Percentiles rank a stretch among this genome's conserved stretches.
Evolutionary conservation across 495 filamentous ascomycete genomes (phyloP).

Genomic region (Podospora sp.): DNA sequence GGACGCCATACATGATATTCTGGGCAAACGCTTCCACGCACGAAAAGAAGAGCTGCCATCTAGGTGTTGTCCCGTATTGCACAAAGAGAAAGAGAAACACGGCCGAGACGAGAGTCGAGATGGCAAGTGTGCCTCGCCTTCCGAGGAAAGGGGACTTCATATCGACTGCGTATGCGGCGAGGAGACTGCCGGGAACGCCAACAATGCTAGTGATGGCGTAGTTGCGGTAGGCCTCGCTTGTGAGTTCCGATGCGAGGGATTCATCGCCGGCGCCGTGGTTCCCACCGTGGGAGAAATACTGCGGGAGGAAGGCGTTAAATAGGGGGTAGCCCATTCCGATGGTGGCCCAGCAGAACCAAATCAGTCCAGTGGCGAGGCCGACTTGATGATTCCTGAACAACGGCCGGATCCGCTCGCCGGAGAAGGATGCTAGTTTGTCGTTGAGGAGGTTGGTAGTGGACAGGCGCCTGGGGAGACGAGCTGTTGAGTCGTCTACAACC

Average conservation of each 20-base stretch:
- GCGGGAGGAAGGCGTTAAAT: slow-evolving; percentile 84
- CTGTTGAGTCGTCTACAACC: slow-evolving; percentile 44
- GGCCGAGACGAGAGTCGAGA: slow-evolving; percentile 69
- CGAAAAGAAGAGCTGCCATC: slow-evolving; percentile 69
- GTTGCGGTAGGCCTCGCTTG: slow-evolving; percentile 64
- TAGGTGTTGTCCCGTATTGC: slow-evolving; percentile 60
- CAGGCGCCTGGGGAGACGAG: slow-evolving; percentile 27
- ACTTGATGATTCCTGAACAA: slow-evolving; percentile 53
- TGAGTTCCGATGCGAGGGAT: slow-evolving; percentile 25
- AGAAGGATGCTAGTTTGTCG: slow-evolving; percentile 45
- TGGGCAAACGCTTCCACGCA: slow-evolving; percentile 75
- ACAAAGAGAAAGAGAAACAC: slow-evolving; percentile 68
- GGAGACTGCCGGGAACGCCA: slow-evolving; percentile 71
- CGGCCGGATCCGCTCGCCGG: slow-evolving; percentile 47
- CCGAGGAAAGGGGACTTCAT: slow-evolving; percentile 64
- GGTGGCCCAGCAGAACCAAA: slow-evolving; percentile 61
- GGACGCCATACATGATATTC: slow-evolving; percentile 85
- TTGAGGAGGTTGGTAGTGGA: slow-evolving; percentile 43
- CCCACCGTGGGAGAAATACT: slow-evolving; percentile 73
- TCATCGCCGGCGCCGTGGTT: slow-evolving; percentile 23
- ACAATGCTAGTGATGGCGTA: slow-evolving; percentile 72
- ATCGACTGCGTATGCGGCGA: slow-evolving; percentile 73
- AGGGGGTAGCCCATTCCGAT: slow-evolving; percentile 69
- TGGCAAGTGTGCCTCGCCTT: slow-evolving; percentile 69
- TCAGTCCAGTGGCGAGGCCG: slow-evolving; percentile 52